Conservation (phyloP, 148 eudicot genomes). For the Camellia granthamiana region DNA sequence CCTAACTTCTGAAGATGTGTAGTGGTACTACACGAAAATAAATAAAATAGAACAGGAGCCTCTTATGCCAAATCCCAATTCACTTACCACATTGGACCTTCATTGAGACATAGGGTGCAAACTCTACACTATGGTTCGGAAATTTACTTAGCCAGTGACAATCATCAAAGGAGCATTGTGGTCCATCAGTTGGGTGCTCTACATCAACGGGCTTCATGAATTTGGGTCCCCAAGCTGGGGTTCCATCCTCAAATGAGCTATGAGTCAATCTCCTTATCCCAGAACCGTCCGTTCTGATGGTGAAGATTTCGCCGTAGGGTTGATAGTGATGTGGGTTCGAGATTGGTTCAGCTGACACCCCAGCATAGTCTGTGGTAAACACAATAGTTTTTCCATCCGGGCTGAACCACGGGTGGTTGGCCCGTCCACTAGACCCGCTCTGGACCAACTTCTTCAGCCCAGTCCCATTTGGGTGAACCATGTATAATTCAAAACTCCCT, state of each 20-base stretch:
- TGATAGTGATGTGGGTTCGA: slow-evolving; percentile 81
- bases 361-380: slow-evolving; percentile 77
- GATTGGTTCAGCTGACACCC: slow-evolving; percentile 87
- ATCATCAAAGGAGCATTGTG: slow-evolving; percentile 60
- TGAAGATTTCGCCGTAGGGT: slow-evolving; percentile 79
- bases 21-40: too few relatives aligned
- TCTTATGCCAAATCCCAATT: not conserved
- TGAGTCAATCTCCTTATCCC: slow-evolving; percentile 67
- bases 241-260: slow-evolving; percentile 85
- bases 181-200: slow-evolving; percentile 34
- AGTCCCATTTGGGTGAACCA: slow-evolving; percentile 76
- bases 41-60: not conserved
- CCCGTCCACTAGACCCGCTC: slow-evolving; percentile 63
- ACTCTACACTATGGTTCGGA: not conserved
- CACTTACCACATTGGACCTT: slow-evolving; percentile 29
- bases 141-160: slow-evolving; percentile 61
- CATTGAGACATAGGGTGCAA: not conserved
- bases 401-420: slow-evolving; percentile 89
- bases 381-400: slow-evolving; percentile 70
- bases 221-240: slow-evolving; percentile 77
- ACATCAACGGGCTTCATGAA: slow-evolving; percentile 41
- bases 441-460: slow-evolving; percentile 70
- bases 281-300: slow-evolving; percentile 59
- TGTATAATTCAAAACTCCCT: slow-evolving; percentile 62
- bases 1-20: too few relatives aligned